Conservation (phyloP, 2,329 filamentous ascomycete genomes). For the Dryadomyces quercivorus region DNA sequence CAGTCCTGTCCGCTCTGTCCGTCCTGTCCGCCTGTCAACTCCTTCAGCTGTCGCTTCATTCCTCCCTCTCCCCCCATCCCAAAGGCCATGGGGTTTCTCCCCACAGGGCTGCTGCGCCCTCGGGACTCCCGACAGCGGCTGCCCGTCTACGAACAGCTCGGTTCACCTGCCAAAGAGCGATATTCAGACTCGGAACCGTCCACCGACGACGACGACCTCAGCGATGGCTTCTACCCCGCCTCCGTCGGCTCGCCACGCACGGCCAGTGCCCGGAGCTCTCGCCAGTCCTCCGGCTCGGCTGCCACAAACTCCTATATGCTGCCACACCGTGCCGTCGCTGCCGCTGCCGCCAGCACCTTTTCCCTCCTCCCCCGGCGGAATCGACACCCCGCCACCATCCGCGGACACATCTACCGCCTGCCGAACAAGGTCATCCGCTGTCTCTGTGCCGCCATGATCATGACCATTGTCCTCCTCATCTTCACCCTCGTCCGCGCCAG, state of each 20-base stretch:
- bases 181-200: constrained; percentile 37
- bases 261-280: constrained; percentile 34
- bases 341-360: constrained; percentile 12
- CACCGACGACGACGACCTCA: constrained; percentile 30
- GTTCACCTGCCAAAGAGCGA: constrained; percentile 32
- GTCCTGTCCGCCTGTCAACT: too few relatives aligned
- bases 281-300: constrained; percentile 34
- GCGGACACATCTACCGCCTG: constrained; percentile 42
- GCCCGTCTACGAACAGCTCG: constrained; percentile 37
- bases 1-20: background rate
- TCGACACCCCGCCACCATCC: background rate
- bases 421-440: constrained; percentile 66
- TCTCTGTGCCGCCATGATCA: constrained; percentile 60
- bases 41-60: background rate
- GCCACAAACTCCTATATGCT: constrained; percentile 32
- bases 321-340: constrained; percentile 23
- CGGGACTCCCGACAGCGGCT: constrained; percentile 31
- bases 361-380: background rate
- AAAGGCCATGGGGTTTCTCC: constrained; percentile 34
- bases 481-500: constrained; percentile 63
- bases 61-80: background rate
- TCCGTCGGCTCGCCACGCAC: constrained; percentile 28
- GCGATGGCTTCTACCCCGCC: constrained; percentile 25
- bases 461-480: constrained; percentile 64
- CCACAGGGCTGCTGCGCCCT: constrained; percentile 24